phyloP scores from a whole-genome alignment of 306 rosid species.

The Rosa chinensis region DNA sequence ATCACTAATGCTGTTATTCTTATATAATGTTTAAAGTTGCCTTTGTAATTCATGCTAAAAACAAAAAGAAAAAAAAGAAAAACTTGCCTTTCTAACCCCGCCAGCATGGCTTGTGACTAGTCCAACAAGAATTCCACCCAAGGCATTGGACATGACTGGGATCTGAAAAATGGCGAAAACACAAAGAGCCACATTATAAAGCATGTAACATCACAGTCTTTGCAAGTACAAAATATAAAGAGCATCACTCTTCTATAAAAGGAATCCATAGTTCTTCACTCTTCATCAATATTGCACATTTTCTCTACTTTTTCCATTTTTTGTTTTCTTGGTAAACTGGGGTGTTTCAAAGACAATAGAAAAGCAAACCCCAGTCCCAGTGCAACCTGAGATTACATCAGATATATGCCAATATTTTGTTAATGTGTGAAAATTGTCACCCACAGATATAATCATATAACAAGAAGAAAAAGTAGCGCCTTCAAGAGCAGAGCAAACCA shows the following conservation, averaged over 20 bases:
- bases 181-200: constrained; percentile 7
- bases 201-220: neutral
- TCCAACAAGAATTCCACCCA: constrained; percentile 98
- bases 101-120: constrained; percentile 87
- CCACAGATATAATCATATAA: neutral
- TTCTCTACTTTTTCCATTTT: neutral
- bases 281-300: neutral
- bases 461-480: neutral
- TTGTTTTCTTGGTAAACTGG: neutral
- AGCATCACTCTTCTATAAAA: neutral
- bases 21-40: constrained; percentile 40
- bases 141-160: constrained; percentile 77
- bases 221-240: neutral
- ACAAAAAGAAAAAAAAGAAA: neutral
- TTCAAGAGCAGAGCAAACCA: neutral
- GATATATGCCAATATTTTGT: neutral
- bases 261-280: neutral
- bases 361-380: neutral
- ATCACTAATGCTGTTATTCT: constrained; percentile 8
- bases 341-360: neutral
- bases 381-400: neutral
- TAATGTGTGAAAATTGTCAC: neutral
- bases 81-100: constrained; percentile 90
- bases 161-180: constrained; percentile 50
- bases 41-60: constrained; percentile 45